phyloP scores from a whole-genome alignment of 23 red algal species.

The Gracilaria vermiculophylla region DNA sequence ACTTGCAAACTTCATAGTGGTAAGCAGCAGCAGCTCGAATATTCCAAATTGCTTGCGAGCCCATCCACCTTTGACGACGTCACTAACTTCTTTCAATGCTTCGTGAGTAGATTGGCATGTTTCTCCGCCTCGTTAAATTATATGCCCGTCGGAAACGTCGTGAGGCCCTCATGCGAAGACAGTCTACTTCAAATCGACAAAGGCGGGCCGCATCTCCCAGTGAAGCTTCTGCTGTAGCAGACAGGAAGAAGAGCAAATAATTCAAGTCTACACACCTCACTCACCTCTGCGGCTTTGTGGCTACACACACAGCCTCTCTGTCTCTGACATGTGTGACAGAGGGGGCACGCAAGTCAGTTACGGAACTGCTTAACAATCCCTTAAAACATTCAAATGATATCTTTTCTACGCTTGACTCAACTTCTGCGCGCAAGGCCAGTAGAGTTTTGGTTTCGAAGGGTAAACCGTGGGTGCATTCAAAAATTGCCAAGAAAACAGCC shows the following conservation, averaged over 20 bases:
- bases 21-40: not conserved
- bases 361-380: too few relatives aligned
- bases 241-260: not conserved
- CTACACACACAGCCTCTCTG: too few relatives aligned
- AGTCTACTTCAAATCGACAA: not conserved
- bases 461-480: too few relatives aligned
- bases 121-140: slow-evolving; percentile 1
- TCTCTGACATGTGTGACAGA: too few relatives aligned
- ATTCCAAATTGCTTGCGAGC: not conserved
- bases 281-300: too few relatives aligned
- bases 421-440: too few relatives aligned
- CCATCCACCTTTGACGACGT: not conserved
- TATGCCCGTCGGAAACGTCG: slow-evolving; percentile 1
- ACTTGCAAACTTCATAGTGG: slow-evolving; percentile 62
- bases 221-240: not conserved
- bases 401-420: too few relatives aligned
- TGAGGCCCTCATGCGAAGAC: not conserved
- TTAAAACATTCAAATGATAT: too few relatives aligned
- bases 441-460: too few relatives aligned
- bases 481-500: too few relatives aligned
- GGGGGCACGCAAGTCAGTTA: too few relatives aligned
- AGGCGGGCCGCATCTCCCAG: not conserved
- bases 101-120: slow-evolving; percentile 7
- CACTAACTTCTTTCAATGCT: not conserved
- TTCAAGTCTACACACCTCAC: too few relatives aligned